Evolutionary conservation across 2,329 filamentous ascomycete genomes (phyloP).

Genomic region (Penicillium sp.): DNA sequence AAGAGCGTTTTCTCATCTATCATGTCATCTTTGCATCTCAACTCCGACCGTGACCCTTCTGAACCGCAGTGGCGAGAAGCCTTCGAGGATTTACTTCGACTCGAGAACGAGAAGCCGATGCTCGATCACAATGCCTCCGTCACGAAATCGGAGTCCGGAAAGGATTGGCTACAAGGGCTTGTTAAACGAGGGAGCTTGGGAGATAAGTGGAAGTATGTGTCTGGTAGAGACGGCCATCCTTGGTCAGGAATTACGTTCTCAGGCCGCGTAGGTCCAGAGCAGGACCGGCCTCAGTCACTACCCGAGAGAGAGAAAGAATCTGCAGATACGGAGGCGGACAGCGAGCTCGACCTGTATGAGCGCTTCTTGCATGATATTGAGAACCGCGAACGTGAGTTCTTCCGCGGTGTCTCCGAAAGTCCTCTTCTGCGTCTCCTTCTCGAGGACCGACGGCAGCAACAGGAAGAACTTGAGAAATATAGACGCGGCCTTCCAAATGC

Average conservation of each 20-base stretch:
- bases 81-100: conserved; percentile 57
- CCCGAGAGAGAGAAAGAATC: conserved; percentile 23
- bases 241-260: conserved; percentile 25
- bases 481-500: conserved; percentile 1
- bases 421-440: conserved; percentile 36
- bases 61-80: conserved; percentile 54
- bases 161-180: conserved; percentile 42
- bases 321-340: conserved; percentile 23
- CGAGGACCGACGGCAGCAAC: conserved; percentile 29
- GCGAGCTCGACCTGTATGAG: conserved; percentile 56
- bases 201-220: conserved; percentile 36
- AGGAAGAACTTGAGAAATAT: conserved; percentile 20
- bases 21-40: conserved; percentile 31
- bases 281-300: conserved; percentile 9
- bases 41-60: conserved; percentile 32
- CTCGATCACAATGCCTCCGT: conserved; percentile 31
- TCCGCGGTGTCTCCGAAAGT: conserved; percentile 28
- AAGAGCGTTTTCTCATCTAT: conserved; percentile 34
- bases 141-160: conserved; percentile 29
- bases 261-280: conserved; percentile 2
- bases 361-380: conserved; percentile 43
- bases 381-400: conserved; percentile 33
- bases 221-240: conserved; percentile 20
- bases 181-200: conserved; percentile 44
- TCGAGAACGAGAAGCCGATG: conserved; percentile 46